These are phyloP conservation scores for Elymus sibiricus DNA, from an alignment of 176 grass and related monocot species.

Conservation along the genomic window DNA sequence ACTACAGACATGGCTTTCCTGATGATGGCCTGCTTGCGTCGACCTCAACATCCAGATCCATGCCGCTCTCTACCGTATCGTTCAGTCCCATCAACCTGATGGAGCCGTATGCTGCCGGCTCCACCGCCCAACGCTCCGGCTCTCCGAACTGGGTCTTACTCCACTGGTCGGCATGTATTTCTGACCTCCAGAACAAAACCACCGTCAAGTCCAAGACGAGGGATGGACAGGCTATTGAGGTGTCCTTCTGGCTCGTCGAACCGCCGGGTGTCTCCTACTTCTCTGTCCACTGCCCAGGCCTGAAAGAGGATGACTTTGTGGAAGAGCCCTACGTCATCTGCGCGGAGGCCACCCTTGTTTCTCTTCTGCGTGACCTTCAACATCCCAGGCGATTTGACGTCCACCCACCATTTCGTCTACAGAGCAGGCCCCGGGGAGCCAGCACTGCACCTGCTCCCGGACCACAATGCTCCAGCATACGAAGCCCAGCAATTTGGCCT, in stretches of 20 bases:
- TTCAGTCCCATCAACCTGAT: background rate
- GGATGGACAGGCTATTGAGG: background rate
- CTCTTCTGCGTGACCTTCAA: background rate
- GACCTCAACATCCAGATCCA: background rate
- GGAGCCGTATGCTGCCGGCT: background rate
- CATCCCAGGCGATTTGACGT: background rate
- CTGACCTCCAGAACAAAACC: background rate
- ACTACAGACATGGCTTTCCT: too few relatives aligned
- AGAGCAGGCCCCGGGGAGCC: background rate
- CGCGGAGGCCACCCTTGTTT: background rate
- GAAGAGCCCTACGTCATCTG: background rate
- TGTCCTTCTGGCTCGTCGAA: background rate
- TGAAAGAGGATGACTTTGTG: background rate
- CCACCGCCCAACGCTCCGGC: background rate
- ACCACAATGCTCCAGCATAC: background rate
- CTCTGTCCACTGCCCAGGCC: background rate
- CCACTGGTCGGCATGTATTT: background rate
- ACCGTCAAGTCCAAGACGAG: background rate
- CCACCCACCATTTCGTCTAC: background rate
- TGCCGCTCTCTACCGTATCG: background rate
- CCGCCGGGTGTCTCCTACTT: background rate
- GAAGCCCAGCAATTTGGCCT: background rate
- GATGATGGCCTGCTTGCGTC: too few relatives aligned
- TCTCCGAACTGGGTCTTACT: background rate
- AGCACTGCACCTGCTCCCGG: background rate